phyloP scores from a whole-genome alignment of 495 filamentous ascomycete species.

The Astrothelium subdiscretum region DNA sequence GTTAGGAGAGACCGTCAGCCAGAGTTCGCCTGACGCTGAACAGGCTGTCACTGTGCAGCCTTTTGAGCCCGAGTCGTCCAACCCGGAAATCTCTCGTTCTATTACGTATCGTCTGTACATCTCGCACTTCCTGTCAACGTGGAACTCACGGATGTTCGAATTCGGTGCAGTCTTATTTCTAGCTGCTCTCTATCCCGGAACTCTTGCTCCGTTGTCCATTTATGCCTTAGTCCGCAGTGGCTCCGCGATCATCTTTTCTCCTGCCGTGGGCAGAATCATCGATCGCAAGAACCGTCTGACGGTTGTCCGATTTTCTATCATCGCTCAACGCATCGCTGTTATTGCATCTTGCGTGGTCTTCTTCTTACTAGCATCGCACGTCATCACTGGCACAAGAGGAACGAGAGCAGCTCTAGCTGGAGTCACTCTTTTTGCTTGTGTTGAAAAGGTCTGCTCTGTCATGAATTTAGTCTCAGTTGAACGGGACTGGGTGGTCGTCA shows the following conservation, averaged over 20 bases:
- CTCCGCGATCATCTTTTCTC: conserved; percentile 15
- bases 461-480: conserved; percentile 54
- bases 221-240: conserved; percentile 27
- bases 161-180: conserved; percentile 53
- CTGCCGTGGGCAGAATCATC: conserved; percentile 11
- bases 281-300: conserved; percentile 15
- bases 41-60: not conserved
- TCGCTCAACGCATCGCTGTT: conserved; percentile 14
- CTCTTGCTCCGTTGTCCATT: conserved; percentile 11
- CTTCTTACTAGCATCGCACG: not conserved
- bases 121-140: conserved; percentile 56
- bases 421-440: conserved; percentile 39
- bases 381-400: not conserved
- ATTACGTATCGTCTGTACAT: conserved; percentile 32
- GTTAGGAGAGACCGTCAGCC: too few relatives aligned
- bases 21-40: not conserved
- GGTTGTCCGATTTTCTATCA: conserved; percentile 20
- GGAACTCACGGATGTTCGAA: conserved; percentile 61
- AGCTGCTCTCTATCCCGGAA: conserved; percentile 33
- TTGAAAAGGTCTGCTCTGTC: conserved; percentile 43
- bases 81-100: not conserved
- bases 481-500: conserved; percentile 49
- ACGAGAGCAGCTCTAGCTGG: not conserved
- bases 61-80: not conserved
- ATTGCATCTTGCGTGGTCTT: conserved; percentile 14